Evolutionary conservation across 1,284 basidiomycete genomes (phyloP), one percentile per base, ranked within the genome.

Genomic region (Moesziomyces sp.): DNA sequence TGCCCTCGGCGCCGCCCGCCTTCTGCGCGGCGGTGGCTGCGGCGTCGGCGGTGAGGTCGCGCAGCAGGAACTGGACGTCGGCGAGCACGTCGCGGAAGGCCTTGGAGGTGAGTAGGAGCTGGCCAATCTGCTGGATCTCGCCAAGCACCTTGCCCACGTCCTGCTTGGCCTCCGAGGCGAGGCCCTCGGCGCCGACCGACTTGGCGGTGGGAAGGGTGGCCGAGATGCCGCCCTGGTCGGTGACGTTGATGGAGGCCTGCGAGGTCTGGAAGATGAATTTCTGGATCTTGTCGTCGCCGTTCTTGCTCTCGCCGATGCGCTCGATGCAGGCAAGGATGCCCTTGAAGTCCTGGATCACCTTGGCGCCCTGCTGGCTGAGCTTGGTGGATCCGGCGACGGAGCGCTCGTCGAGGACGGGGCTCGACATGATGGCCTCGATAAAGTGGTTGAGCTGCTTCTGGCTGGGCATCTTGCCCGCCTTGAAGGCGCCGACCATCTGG

Each of bases 21-120:
- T 81, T 80, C 46, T 67, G 58, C 21, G 81, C 74, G 2, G 76
- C 73, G 21, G 77, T 76, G 23, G 78, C 76, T 47, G 79, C 76
- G 2, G 85, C 85, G 60, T 87, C 85, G 56, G 86, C 86, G 35
- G 87, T 83, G 60, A 87, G 78, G 68, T 86, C 85, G 40, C 86
- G 81, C 46, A 84, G 74, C 54, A 86, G 74, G 76, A 82, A 80
- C 77, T 86, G 83, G 44, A 85, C 73, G 60, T 86, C 86, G 38
- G 84, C 83, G 48, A 86, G 77, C 72, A 87, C 73, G 61, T 85
- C 77, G 49, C 85, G 83, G 77, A 86, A 85, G 26, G 80, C 76
- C 63, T 80, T 74, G 61, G 84, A 85, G 60, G 86, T 86, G 68
- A 86, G 70, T 54, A 87, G 76, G 30, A 86, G 80, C 40, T 82